phyloP scores from a whole-genome alignment of 2,329 filamentous ascomycete genomes.

The Fusarium citri region DNA sequence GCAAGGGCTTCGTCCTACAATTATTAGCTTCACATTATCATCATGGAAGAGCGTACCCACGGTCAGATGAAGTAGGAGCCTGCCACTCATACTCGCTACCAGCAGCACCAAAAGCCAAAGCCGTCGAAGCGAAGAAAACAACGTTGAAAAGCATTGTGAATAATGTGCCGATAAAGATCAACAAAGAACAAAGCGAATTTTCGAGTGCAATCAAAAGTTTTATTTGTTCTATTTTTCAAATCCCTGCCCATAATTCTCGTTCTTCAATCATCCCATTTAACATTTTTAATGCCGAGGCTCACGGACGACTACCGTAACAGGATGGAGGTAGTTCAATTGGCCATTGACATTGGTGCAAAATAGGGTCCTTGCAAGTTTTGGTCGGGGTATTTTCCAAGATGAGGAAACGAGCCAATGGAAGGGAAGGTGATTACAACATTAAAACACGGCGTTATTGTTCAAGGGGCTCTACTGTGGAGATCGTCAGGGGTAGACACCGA shows the following conservation, averaged over 20 bases:
- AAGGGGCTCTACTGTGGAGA: slow-evolving; percentile 13
- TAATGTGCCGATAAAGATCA: background rate
- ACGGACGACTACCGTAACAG: slow-evolving; percentile 21
- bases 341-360: slow-evolving; percentile 20
- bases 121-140: slow-evolving; percentile 23
- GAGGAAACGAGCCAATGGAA: slow-evolving; percentile 6
- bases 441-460: slow-evolving; percentile 20
- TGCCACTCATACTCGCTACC: slow-evolving; percentile 38
- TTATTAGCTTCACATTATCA: background rate
- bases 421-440: slow-evolving; percentile 16
- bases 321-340: background rate
- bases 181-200: background rate
- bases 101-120: slow-evolving; percentile 29
- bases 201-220: background rate
- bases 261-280: slow-evolving; percentile 4
- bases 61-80: slow-evolving; percentile 25
- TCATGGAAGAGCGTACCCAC: slow-evolving; percentile 5
- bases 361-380: background rate
- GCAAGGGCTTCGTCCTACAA: slow-evolving; percentile 36
- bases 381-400: background rate
- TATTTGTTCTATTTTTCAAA: background rate
- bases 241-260: background rate
- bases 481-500: background rate
- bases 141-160: slow-evolving; percentile 34
- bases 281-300: slow-evolving; percentile 28